A percentile compares a stretch with the other conserved stretches of the same genome.
These are phyloP conservation scores for Verbascum thapsus DNA, from an alignment of 257 asterid genomes.

Conservation along the genomic window DNA sequence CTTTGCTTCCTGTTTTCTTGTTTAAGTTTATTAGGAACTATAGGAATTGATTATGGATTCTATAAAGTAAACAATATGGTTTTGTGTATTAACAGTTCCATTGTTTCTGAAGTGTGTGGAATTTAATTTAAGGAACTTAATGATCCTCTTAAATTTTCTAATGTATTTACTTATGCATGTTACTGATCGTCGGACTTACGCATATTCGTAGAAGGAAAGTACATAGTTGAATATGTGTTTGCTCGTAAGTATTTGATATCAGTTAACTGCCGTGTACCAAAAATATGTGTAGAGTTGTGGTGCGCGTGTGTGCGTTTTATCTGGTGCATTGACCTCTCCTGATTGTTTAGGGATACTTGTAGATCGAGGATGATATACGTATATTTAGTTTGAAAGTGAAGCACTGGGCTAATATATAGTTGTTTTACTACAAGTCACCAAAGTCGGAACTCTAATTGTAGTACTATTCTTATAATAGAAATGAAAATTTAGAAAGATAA, in stretches of 20 bases:
- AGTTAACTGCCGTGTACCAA: too few relatives aligned
- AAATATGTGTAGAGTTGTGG: not conserved
- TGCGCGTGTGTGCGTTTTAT: too few relatives aligned
- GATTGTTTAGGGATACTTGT: not conserved
- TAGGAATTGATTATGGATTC: not conserved
- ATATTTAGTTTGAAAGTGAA: conserved; percentile 9
- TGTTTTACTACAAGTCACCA: not conserved
- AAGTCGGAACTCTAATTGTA: not conserved
- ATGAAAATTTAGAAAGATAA: too few relatives aligned
- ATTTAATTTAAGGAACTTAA: too few relatives aligned
- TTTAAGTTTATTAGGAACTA: conserved; percentile 18
- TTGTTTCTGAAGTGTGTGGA: too few relatives aligned
- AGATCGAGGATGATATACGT: not conserved
- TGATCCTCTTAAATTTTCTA: too few relatives aligned
- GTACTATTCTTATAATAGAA: not conserved
- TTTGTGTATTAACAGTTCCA: conserved; percentile 14
- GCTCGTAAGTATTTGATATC: conserved; percentile 2
- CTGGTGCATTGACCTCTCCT: too few relatives aligned
- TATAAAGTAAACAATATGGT: conserved; percentile 10
- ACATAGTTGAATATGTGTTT: not conserved
- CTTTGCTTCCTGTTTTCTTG: not conserved
- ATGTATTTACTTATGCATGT: not conserved
- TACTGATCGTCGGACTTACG: conserved; percentile 10
- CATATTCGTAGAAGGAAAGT: not conserved
- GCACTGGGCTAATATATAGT: not conserved